Evolutionary conservation across 768 basidiomycete genomes (phyloP).

Genomic region (Tricholoma matsutake): DNA sequence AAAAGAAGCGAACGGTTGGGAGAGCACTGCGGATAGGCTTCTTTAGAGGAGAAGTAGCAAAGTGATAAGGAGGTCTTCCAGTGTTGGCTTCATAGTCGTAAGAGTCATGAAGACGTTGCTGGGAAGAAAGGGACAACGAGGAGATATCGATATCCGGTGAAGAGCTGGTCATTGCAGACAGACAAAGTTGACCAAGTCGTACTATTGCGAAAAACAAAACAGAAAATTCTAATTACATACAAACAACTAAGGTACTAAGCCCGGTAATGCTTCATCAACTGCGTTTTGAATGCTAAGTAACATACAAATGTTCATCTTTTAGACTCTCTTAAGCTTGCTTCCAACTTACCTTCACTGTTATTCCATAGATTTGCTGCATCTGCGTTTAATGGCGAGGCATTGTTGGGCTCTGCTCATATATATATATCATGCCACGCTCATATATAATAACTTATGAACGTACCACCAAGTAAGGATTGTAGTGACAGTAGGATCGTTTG

Average conservation of each 20-base stretch:
- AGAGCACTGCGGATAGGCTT: slow-evolving; percentile 69
- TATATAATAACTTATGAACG: slow-evolving; percentile 29
- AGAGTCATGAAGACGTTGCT: slow-evolving; percentile 83
- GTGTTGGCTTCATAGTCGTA: slow-evolving; percentile 76
- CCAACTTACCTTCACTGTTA: slow-evolving; percentile 58
- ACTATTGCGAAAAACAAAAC: too few relatives aligned
- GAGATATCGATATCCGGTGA: slow-evolving; percentile 85
- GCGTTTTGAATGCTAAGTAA: slow-evolving; percentile 76
- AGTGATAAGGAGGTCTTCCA: slow-evolving; percentile 66
- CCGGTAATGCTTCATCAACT: slow-evolving; percentile 74
- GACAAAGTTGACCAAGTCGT: not conserved
- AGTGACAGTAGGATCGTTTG: slow-evolving; percentile 86
- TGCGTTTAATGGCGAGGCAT: slow-evolving; percentile 84
- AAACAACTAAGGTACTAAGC: too few relatives aligned
- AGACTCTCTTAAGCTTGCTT: too few relatives aligned
- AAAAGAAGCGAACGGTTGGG: slow-evolving; percentile 58
- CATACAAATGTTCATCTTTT: too few relatives aligned
- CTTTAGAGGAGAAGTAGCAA: slow-evolving; percentile 72
- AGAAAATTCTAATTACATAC: not conserved
- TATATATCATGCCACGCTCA: not conserved
- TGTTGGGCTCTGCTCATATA: slow-evolving; percentile 73
- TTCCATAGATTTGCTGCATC: slow-evolving; percentile 85
- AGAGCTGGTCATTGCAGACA: slow-evolving; percentile 74
- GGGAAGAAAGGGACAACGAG: slow-evolving; percentile 68
- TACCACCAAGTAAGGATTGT: slow-evolving; percentile 86